Conservation (phyloP, 1,139 yeast genomes). For the Blastobotrys buckinghamii region DNA sequence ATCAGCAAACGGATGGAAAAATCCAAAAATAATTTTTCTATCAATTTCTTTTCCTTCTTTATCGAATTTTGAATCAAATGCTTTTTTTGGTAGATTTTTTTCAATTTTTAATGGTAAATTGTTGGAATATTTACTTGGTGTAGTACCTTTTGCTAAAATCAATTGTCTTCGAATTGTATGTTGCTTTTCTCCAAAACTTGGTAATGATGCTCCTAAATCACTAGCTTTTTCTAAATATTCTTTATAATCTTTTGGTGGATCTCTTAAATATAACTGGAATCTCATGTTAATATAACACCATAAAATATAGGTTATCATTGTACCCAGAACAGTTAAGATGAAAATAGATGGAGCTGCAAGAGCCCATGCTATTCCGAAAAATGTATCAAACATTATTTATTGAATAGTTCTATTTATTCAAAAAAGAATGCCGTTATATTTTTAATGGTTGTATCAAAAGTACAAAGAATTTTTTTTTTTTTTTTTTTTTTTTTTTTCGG, state of each 20-base stretch:
- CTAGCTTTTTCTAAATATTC: slow-evolving; percentile 26
- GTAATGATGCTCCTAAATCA: slow-evolving; percentile 26
- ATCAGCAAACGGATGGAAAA: slow-evolving; percentile 92
- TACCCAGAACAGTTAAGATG: slow-evolving; percentile 9
- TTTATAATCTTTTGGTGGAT: slow-evolving; percentile 29
- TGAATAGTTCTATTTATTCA: too few species aligned
- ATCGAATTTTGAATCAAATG: slow-evolving; percentile 14
- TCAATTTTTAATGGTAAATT: slow-evolving; percentile 17
- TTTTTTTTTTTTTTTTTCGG: too few species aligned
- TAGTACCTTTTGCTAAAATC: slow-evolving; percentile 44
- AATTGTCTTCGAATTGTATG: slow-evolving; percentile 48
- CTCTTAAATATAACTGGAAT: slow-evolving; percentile 21
- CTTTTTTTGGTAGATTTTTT: slow-evolving; percentile 17
- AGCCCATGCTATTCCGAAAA: background rate
- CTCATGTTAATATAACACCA: slow-evolving; percentile 12
- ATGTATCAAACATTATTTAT: background rate
- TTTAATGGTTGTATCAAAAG: too few species aligned
- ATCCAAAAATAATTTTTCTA: slow-evolving; percentile 58
- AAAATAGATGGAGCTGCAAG: background rate
- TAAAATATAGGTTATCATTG: slow-evolving; percentile 11
- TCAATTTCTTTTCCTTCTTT: slow-evolving; percentile 21
- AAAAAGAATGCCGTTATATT: too few species aligned
- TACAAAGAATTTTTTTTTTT: too few species aligned
- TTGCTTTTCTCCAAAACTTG: slow-evolving; percentile 24
- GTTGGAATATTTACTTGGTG: slow-evolving; percentile 36